Base-by-base conservation (phyloP, 139 green algal genomes). In the Marvania coccoides region DNA sequence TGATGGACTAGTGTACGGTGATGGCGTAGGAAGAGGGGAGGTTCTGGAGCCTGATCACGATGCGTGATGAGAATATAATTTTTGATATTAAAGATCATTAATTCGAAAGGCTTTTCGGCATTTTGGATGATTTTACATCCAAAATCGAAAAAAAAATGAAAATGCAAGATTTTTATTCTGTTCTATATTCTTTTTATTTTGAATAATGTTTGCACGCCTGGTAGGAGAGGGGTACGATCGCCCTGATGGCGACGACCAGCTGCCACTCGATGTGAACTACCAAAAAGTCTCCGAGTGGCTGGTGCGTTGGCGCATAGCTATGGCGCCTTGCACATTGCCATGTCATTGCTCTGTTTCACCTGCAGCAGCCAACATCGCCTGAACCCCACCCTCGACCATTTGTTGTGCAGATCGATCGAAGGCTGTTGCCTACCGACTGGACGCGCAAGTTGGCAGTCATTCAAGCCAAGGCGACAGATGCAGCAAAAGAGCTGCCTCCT, bases 201-300 rank as follows among this genome's bases (percentile, higher is more conserved):
- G 24, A 53, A 2, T 30, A 14, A 64, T 64, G 57, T 34, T 71
- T 30, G 65, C 53, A 13, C 61, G 53, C 13, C 34, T 65, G 15
- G 56, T 78, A 19, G 81, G 81, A 3, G 73, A 82, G n/a, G 83
- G 83, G 6, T 76, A 71, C 30, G 83, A 75, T n/a, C 30, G 59
- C 4, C 84, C 84, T 0, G 67, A 81, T 3, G 84, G 61, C 6
- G 74, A 85, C 2, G 36, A 48, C 2, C 47, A 81, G 26, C 47
- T 88, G 7, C 85, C 85, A 0, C 54, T 92, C 14, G 85, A 92
- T 34, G 74, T 93, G 34, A 83, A 88, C 42, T 91, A 88, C 59
- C 62, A 62, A 3, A 87, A 85, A 54, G 47, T 93, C 38, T 26
- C 65, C 12, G 87, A 92, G 31, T 93, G 85, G 85, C 69, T 93